A percentile compares a stretch with the other conserved stretches of the same genome.
Conservation (phyloP, 2,329 filamentous ascomycete species). For the Aureobasidium lini region DNA sequence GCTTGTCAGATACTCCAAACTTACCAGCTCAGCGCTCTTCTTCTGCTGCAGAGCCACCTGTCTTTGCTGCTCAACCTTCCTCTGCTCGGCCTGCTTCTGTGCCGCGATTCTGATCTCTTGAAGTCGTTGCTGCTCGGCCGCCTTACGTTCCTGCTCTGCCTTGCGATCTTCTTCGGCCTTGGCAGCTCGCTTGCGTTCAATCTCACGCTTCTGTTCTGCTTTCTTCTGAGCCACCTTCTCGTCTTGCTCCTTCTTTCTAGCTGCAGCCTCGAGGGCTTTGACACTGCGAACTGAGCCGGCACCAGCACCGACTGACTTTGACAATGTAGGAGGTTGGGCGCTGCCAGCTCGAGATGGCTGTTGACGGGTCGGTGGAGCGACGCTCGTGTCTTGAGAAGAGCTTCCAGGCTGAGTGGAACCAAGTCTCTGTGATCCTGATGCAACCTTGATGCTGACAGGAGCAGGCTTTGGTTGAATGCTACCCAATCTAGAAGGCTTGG, state of each 20-base stretch:
- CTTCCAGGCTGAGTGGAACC: conserved; percentile 19
- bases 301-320: conserved; percentile 6
- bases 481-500: conserved; percentile 37
- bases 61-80: conserved; percentile 39
- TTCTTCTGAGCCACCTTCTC: conserved; percentile 73
- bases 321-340: conserved; percentile 7
- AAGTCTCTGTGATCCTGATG: conserved; percentile 32
- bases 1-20: background rate
- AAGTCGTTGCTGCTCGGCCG: conserved; percentile 30
- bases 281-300: conserved; percentile 23
- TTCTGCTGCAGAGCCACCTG: conserved; percentile 39
- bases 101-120: conserved; percentile 31
- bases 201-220: conserved; percentile 71
- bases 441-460: conserved; percentile 66
- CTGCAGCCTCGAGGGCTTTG: conserved; percentile 61
- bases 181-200: conserved; percentile 67
- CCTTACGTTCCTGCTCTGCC: conserved; percentile 31
- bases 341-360: conserved; percentile 14
- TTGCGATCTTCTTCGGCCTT: conserved; percentile 55
- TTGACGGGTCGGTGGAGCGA: conserved; percentile 12
- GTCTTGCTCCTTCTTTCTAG: conserved; percentile 77
- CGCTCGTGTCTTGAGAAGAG: conserved; percentile 20
- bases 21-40: conserved; percentile 10
- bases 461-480: conserved; percentile 55
- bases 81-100: conserved; percentile 30